Conservation (phyloP, 495 filamentous ascomycete genomes). For the Hypoxylon lienhwacheense region DNA sequence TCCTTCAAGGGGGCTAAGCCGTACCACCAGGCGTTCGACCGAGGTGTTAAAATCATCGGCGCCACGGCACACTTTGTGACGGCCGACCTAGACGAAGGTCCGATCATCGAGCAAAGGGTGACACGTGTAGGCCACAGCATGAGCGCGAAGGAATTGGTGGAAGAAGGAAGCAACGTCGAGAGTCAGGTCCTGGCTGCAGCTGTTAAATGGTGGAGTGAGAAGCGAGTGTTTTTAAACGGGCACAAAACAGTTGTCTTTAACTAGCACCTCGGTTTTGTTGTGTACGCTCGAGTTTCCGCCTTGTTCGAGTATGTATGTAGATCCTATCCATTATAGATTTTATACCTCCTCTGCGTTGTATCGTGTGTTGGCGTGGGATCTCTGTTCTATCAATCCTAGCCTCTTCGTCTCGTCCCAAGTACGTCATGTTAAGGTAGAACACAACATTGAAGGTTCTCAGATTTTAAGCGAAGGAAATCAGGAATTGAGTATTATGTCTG, state of each 20-base stretch:
- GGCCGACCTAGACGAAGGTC: conserved; percentile 73
- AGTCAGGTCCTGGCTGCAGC: conserved; percentile 71
- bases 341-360: not conserved
- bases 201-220: conserved; percentile 73
- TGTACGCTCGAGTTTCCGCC: not conserved
- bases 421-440: too few species aligned
- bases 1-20: conserved; percentile 80
- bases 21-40: conserved; percentile 77
- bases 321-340: too few species aligned
- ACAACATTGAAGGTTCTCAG: too few species aligned
- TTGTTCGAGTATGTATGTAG: not conserved
- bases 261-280: conserved; percentile 7
- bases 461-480: too few species aligned
- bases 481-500: too few species aligned
- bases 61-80: conserved; percentile 79
- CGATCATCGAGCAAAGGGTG: conserved; percentile 78
- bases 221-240: conserved; percentile 69
- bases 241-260: conserved; percentile 74
- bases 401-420: too few species aligned
- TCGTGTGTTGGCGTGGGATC: not conserved
- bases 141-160: conserved; percentile 69
- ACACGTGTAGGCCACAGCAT: conserved; percentile 68
- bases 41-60: conserved; percentile 78
- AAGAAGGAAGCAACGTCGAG: conserved; percentile 74
- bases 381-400: too few species aligned